Evolutionary conservation across 1,284 basidiomycete species (phyloP), one percentile per base, ranked within the genome.

Genomic region (Anthracocystis panici-leucophaei): DNA sequence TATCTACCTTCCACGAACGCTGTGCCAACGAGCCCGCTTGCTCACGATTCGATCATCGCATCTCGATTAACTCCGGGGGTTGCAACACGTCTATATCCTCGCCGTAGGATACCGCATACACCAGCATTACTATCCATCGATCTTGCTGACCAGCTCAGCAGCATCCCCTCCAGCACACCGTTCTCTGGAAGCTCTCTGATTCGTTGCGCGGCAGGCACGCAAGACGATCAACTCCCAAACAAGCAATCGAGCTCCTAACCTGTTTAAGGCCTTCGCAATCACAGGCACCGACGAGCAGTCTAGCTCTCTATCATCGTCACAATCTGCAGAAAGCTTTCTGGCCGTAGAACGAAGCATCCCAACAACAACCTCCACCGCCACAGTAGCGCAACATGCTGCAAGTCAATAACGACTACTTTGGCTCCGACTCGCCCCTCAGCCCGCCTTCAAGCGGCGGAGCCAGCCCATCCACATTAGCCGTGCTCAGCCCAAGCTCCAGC

Each of bases 401-500:
- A 25, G 29, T 12, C 5, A 74, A 65, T 51, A 60, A 35, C 54
- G 65, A 74, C 27, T 75, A 75, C 29, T 75, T 75, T 40, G 61
- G 61, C 44, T 59, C 67, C 14, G 63, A 62, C 1, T 63, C 67
- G 9, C 51, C 51, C 16, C 45, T 65, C 25, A 65, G 67, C 51
- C 51, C 45, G 8, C 41, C 68, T 0, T 68, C 73, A 0, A 75
- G 73, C 62, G 53, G 41, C 41, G 58, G 55, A 52, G 67, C 61
- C 0, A 75, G 73, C 31, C 68, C 73, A 5, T 59, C 55, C 20
- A 51, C 52, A 3, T 71, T 67, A 1, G 57, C 58, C 0, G 45
- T 70, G 35, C 67, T 75, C 35, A 71, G 68, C 27, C 65, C 65
- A 20, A 55, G 51, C 11, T 75, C 65, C 2, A 68, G 65, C 68